Evolutionary conservation across 2,329 filamentous ascomycete species (phyloP).

Genomic region (Meredithiella fracta): DNA sequence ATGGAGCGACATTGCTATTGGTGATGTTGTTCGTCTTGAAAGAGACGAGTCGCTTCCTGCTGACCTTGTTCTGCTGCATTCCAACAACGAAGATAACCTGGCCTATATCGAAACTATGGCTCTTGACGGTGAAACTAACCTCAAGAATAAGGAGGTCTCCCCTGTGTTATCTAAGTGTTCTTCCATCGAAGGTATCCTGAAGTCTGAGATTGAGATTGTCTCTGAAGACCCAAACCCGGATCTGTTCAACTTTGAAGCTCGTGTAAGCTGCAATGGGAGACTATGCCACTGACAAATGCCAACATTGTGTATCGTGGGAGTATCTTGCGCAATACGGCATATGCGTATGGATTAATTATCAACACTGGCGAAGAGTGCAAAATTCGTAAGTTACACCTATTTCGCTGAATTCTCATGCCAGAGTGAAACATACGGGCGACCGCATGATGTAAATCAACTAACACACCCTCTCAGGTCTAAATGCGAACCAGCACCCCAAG

Average conservation of each 20-base stretch:
- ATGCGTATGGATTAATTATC: conserved; percentile 60
- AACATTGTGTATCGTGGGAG: conserved; percentile 80
- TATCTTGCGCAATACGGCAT: conserved; percentile 62
- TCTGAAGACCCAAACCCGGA: conserved; percentile 65
- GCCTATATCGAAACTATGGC: conserved; percentile 81
- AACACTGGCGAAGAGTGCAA: conserved; percentile 87
- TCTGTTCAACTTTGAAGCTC: conserved; percentile 61
- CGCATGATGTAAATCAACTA: background rate
- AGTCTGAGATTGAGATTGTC: conserved; percentile 45
- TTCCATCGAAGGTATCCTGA: conserved; percentile 35
- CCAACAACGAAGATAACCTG: conserved; percentile 58
- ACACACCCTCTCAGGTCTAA: conserved; percentile 36
- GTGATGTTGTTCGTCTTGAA: conserved; percentile 31
- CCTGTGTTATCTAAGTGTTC: conserved; percentile 42
- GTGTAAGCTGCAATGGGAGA: conserved; percentile 40
- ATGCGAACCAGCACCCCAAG: conserved; percentile 72
- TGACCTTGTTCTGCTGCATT: conserved; percentile 64
- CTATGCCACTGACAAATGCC: conserved; percentile 55
- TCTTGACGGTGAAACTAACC: conserved; percentile 65
- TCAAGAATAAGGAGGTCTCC: conserved; percentile 59
- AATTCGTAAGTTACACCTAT: conserved; percentile 35
- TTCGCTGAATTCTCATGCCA: background rate
- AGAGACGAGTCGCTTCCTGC: conserved; percentile 71
- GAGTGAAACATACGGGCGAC: background rate
- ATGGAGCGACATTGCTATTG: conserved; percentile 33